Conservation (phyloP, 768 basidiomycete species). For the Tylopilus subfusipes region DNA sequence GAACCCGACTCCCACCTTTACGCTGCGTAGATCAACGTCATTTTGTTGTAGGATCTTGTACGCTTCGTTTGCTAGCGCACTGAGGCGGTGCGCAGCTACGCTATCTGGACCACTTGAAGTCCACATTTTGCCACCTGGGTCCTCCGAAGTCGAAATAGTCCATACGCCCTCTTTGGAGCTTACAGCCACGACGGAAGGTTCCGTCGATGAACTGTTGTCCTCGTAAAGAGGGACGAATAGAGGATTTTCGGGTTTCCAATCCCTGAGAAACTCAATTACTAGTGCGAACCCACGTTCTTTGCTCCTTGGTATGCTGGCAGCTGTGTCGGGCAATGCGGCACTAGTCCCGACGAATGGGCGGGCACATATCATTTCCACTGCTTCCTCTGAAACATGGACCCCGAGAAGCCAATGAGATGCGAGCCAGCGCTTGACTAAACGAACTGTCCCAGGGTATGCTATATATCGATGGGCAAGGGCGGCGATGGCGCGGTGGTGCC, state of each 20-base stretch:
- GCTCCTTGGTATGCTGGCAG: conserved; percentile 57
- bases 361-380: conserved; percentile 83
- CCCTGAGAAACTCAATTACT: conserved; percentile 67
- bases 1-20: conserved; percentile 47
- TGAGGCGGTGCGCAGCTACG: conserved; percentile 71
- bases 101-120: conserved; percentile 61
- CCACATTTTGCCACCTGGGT: conserved; percentile 75
- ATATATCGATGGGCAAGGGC: conserved; percentile 74
- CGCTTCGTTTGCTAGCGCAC: conserved; percentile 72
- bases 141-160: conserved; percentile 75
- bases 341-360: conserved; percentile 61
- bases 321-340: conserved; percentile 32
- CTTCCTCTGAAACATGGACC: conserved; percentile 70
- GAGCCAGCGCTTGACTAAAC: conserved; percentile 92
- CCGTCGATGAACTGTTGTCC: conserved; percentile 7
- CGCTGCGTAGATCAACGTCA: conserved; percentile 48
- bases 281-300: conserved; percentile 79
- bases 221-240: conserved; percentile 72
- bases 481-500: conserved; percentile 81
- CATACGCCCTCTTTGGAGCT: conserved; percentile 53
- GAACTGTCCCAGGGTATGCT: conserved; percentile 80
- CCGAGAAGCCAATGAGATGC: conserved; percentile 84
- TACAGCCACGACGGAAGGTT: conserved; percentile 25
- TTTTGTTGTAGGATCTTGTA: conserved; percentile 54
- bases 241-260: conserved; percentile 82